Evolutionary conservation across 2,329 filamentous ascomycete species (phyloP).

Genomic region (Aspergillus jensenii): DNA sequence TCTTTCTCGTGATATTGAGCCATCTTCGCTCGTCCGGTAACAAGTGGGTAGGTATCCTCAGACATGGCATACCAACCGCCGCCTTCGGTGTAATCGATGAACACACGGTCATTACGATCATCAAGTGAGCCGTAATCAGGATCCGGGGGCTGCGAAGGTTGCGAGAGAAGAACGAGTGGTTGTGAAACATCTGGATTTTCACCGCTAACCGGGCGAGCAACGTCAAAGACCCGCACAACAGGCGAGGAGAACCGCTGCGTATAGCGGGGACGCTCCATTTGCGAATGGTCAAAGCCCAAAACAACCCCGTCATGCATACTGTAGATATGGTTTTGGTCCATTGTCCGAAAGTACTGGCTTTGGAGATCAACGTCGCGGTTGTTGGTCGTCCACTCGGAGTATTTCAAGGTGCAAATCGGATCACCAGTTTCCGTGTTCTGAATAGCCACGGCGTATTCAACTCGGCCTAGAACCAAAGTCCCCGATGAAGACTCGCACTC

Average conservation of each 20-base stretch:
- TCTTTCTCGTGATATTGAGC: slow-evolving; percentile 59
- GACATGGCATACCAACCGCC: slow-evolving; percentile 95
- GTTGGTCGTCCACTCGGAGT: slow-evolving; percentile 93
- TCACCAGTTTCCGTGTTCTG: slow-evolving; percentile 71
- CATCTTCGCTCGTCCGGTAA: slow-evolving; percentile 66
- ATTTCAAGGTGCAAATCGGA: slow-evolving; percentile 83
- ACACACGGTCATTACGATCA: slow-evolving; percentile 66
- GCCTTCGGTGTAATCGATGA: slow-evolving; percentile 80
- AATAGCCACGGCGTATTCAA: slow-evolving; percentile 87
- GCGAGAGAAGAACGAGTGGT: slow-evolving; percentile 80
- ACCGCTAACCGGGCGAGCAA: slow-evolving; percentile 70
- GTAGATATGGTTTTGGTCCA: slow-evolving; percentile 87
- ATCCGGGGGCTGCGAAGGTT: slow-evolving; percentile 67
- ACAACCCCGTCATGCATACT: slow-evolving; percentile 81
- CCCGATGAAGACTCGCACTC: slow-evolving; percentile 74
- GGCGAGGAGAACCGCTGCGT: slow-evolving; percentile 70
- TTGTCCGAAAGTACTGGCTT: slow-evolving; percentile 73
- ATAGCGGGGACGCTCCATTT: slow-evolving; percentile 59
- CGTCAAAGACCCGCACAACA: slow-evolving; percentile 84
- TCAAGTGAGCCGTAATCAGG: slow-evolving; percentile 44
- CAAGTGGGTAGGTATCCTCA: slow-evolving; percentile 78
- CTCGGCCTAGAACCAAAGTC: slow-evolving; percentile 78
- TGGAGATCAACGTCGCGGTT: slow-evolving; percentile 85
- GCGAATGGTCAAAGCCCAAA: slow-evolving; percentile 72
- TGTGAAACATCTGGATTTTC: slow-evolving; percentile 61